A percentile compares a stretch with the other conserved stretches of the same genome.
Evolutionary conservation across 1,284 basidiomycete genomes (phyloP).

Genomic region (Taiwanofungus camphoratus): DNA sequence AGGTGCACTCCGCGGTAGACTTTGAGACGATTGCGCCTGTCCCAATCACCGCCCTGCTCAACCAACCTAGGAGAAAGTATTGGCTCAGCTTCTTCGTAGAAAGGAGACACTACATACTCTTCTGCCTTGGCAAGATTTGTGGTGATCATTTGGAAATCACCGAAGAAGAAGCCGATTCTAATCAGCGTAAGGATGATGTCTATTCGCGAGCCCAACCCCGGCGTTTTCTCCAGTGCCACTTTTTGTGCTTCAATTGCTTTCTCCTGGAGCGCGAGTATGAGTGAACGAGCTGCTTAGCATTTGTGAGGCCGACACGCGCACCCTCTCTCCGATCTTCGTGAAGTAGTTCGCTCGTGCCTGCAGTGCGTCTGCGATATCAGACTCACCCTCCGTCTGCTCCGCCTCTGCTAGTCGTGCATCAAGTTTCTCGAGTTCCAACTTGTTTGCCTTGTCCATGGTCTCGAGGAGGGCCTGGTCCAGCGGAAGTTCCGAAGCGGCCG

Average conservation of each 20-base stretch:
- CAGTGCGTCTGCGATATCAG: constrained; percentile 86
- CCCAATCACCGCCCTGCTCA: constrained; percentile 98
- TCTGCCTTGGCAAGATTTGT: constrained; percentile 78
- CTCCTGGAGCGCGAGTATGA: constrained; percentile 39
- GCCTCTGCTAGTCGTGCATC: constrained; percentile 83
- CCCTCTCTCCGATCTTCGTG: constrained; percentile 91
- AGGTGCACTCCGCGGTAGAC: constrained; percentile 90
- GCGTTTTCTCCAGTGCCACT: constrained; percentile 86
- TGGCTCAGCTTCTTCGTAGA: neutral
- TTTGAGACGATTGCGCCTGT: constrained; percentile 92
- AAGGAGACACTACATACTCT: constrained; percentile 47
- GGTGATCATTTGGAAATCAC: constrained; percentile 73
- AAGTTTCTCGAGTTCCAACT: constrained; percentile 69
- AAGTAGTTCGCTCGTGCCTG: constrained; percentile 85
- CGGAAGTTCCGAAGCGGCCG: constrained; percentile 40
- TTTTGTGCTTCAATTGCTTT: constrained; percentile 76
- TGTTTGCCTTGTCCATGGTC: constrained; percentile 72
- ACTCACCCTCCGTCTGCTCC: constrained; percentile 89
- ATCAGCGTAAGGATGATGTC: constrained; percentile 89
- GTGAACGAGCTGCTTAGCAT: constrained; percentile 2
- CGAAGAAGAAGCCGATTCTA: constrained; percentile 89
- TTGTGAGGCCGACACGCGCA: constrained; percentile 26
- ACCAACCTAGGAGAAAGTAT: constrained; percentile 55
- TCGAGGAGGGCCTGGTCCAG: constrained; percentile 59
- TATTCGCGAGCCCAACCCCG: constrained; percentile 89